Conservation (phyloP, 768 basidiomycete species). For the Tricholoma sp. region DNA sequence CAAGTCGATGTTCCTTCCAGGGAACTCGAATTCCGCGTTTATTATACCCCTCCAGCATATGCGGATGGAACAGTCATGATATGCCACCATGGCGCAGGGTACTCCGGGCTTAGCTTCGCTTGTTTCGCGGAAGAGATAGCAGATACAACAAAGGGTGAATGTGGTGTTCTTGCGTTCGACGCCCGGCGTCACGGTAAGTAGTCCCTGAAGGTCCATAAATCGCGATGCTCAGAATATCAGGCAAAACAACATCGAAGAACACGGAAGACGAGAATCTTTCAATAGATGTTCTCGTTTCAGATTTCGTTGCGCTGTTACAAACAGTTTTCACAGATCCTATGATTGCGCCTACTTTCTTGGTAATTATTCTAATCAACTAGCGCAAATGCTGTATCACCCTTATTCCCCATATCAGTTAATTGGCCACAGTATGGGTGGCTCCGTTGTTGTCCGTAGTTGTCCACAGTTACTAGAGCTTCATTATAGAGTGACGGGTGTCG, state of each 20-base stretch:
- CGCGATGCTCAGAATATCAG: slow-evolving; percentile 28
- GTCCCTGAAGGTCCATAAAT: not conserved
- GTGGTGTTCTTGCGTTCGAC: slow-evolving; percentile 81
- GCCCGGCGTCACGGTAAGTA: slow-evolving; percentile 80
- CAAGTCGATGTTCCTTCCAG: slow-evolving; percentile 65
- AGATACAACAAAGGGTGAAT: slow-evolving; percentile 56
- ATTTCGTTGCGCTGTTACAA: slow-evolving; percentile 67
- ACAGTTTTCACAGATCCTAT: slow-evolving; percentile 64
- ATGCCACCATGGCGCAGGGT: slow-evolving; percentile 95
- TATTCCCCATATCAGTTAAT: slow-evolving; percentile 48
- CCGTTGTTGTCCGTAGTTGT: slow-evolving; percentile 73
- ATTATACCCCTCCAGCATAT: slow-evolving; percentile 71
- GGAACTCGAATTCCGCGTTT: slow-evolving; percentile 68
- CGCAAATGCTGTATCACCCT: not conserved
- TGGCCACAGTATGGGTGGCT: slow-evolving; percentile 97
- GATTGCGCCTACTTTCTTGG: slow-evolving; percentile 68
- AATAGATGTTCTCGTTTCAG: slow-evolving; percentile 64
- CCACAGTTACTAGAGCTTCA: slow-evolving; percentile 60
- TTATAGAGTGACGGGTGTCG: slow-evolving; percentile 72
- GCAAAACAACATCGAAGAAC: slow-evolving; percentile 52
- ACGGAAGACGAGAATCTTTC: slow-evolving; percentile 56
- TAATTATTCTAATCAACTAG: slow-evolving; percentile 27
- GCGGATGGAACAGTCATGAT: slow-evolving; percentile 66
- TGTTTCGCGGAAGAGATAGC: slow-evolving; percentile 79
- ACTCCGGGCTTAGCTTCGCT: slow-evolving; percentile 86